A percentile compares a stretch with the other conserved stretches of the same genome.
Evolutionary conservation across 2,329 filamentous ascomycete genomes (phyloP).

Genomic region (Blastomyces percursus): DNA sequence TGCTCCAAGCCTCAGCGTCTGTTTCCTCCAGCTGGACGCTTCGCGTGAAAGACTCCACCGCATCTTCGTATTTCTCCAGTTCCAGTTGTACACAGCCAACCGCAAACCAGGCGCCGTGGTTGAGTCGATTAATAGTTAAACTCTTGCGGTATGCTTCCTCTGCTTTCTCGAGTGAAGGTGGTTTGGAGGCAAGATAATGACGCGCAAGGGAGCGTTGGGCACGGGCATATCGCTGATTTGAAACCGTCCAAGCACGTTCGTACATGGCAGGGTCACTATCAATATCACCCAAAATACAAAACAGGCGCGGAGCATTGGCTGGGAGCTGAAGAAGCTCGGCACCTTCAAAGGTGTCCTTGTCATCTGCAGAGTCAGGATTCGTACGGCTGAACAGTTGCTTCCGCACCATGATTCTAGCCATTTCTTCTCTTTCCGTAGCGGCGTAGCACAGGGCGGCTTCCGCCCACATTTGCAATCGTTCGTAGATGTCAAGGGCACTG

Average conservation of each 20-base stretch:
- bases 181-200: constrained; percentile 55
- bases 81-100: constrained; percentile 80
- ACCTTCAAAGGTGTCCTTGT: constrained; percentile 52
- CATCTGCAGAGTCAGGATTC: constrained; percentile 37
- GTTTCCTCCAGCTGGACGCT: constrained; percentile 77
- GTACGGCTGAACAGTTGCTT: constrained; percentile 66
- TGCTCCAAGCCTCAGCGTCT: constrained; percentile 90
- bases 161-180: constrained; percentile 53
- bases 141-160: constrained; percentile 68
- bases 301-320: constrained; percentile 72
- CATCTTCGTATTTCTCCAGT: constrained; percentile 62
- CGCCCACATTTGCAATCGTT: constrained; percentile 84
- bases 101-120: constrained; percentile 76
- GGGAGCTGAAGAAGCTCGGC: constrained; percentile 60
- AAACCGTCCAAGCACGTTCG: constrained; percentile 78
- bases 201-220: constrained; percentile 82
- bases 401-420: constrained; percentile 64
- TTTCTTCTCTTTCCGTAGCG: constrained; percentile 66
- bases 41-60: constrained; percentile 71
- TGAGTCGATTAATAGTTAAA: constrained; percentile 67
- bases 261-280: constrained; percentile 66
- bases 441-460: constrained; percentile 88
- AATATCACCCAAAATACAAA: constrained; percentile 88
- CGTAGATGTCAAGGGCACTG: constrained; percentile 91
- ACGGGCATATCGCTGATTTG: constrained; percentile 65